A percentile compares a stretch with the other conserved stretches of the same genome.
phyloP scores from a whole-genome alignment of 192 early-diverging fungal species.

The Coemansia reversa region DNA sequence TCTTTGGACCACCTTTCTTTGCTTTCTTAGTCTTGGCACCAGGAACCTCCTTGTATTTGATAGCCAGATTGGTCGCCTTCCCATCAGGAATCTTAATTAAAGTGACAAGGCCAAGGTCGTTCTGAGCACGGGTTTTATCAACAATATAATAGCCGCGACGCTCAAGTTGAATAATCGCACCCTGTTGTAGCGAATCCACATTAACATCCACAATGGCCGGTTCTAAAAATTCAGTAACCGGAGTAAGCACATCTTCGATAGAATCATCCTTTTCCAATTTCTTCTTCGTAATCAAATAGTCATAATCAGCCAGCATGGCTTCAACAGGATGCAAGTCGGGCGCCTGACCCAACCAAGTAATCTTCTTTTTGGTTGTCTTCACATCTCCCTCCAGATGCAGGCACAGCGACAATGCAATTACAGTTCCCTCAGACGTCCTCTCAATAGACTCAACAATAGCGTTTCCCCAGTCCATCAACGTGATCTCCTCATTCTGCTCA shows the following conservation, averaged over 20 bases:
- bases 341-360: constrained; percentile 85
- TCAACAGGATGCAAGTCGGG: constrained; percentile 62
- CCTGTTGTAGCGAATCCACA: constrained; percentile 58
- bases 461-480: constrained; percentile 99
- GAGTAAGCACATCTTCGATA: constrained; percentile 78
- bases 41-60: constrained; percentile 56
- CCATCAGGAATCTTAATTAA: constrained; percentile 94
- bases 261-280: constrained; percentile 93
- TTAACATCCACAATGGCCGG: constrained; percentile 69
- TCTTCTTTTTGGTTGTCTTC: constrained; percentile 98
- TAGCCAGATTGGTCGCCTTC: constrained; percentile 68
- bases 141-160: constrained; percentile 93
- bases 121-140: constrained; percentile 61
- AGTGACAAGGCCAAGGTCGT: constrained; percentile 56
- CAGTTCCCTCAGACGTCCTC: constrained; percentile 55
- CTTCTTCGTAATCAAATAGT: constrained; percentile 98
- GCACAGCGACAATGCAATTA: constrained; percentile 64
- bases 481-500: constrained; percentile 86
- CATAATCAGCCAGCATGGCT: constrained; percentile 82
- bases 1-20: constrained; percentile 11
- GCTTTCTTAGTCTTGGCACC: neutral
- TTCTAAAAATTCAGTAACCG: constrained; percentile 77
- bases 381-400: constrained; percentile 93
- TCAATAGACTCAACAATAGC: constrained; percentile 79
- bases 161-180: constrained; percentile 95